phyloP scores from a whole-genome alignment of 2,329 filamentous ascomycete genomes.

The Domatiomyces catenatus region DNA sequence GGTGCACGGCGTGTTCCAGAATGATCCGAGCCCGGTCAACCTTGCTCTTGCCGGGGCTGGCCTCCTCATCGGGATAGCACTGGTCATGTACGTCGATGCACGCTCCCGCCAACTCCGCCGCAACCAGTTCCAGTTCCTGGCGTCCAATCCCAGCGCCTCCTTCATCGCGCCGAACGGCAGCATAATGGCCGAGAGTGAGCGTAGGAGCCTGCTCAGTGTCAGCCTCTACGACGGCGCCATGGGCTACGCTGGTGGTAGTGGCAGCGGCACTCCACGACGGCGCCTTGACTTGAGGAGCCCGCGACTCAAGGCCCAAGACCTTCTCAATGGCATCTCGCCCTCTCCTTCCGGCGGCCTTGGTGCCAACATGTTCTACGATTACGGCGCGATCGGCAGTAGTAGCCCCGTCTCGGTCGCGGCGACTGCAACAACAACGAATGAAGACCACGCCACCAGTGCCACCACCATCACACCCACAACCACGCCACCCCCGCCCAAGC shows the following conservation, averaged over 20 bases:
- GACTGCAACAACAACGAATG: neutral
- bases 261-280: neutral
- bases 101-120: constrained; percentile 25
- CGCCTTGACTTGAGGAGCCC: neutral
- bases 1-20: constrained; percentile 55
- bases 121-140: constrained; percentile 3
- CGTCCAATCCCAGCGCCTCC: constrained; percentile 11
- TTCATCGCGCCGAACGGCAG: neutral
- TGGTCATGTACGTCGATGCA: constrained; percentile 52
- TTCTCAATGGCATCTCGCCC: neutral
- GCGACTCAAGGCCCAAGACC: neutral
- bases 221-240: neutral
- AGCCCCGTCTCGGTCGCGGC: neutral
- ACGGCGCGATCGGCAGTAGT: neutral
- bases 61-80: constrained; percentile 45
- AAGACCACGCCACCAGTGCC: too few relatives aligned
- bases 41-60: constrained; percentile 48
- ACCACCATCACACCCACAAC: neutral
- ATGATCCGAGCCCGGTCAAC: constrained; percentile 67
- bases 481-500: neutral
- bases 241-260: neutral
- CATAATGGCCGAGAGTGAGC: neutral
- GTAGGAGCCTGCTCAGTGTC: constrained; percentile 1
- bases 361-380: neutral
- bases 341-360: neutral